Evolutionary conservation across 352 stramenopile genomes (phyloP), one percentile per base, ranked within the genome.

Genomic region (Phytophthora kernoviae): DNA sequence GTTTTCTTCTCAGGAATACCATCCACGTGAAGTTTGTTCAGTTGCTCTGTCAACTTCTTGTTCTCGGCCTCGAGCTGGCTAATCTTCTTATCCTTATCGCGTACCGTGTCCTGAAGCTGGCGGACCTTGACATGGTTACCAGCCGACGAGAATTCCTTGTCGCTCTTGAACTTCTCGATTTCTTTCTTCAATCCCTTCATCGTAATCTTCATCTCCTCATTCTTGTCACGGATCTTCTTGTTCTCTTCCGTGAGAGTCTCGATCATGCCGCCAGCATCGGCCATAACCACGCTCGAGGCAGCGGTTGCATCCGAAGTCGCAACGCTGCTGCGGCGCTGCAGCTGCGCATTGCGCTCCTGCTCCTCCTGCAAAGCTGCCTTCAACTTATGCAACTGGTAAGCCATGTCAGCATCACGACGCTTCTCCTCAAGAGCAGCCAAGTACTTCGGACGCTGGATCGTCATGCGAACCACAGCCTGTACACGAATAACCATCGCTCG

Each of bases 351-450:
- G 17, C 87, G 81, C 33, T 78, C 58, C 45, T 95, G 81, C 50
- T 95, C 87, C 62, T 93, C 83, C 20, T 87, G 79, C 15, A 96
- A 65, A 21, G 84, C 83, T 14, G 87, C 70, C 62, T 96, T 88
- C 2, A 96, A 69, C 50, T 85, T 84, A 20, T 92, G 57, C 12
- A 96, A 65, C 54, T 96, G 87, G 62, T 89, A 94, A 39, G 78
- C 70, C 87, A 96, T 96, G 58, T 96, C 84, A 34, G 84, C 85
- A 59, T 96, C 81, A 48, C 88, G 65, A 60, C 90, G 89, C 65
- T 93, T 82, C 36, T 96, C 85, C 27, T 93, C 66, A 10, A 91
- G 70, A 20, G 74, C 82, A 36, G 79, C 82, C 4, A 88, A 58
- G 55, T 86, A 96, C 68, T 94, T 94, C 6, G 81, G 76, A 2